These are phyloP conservation scores for Taphrina pruni DNA, from an alignment of 1,139 yeast species.

Conservation along the genomic window DNA sequence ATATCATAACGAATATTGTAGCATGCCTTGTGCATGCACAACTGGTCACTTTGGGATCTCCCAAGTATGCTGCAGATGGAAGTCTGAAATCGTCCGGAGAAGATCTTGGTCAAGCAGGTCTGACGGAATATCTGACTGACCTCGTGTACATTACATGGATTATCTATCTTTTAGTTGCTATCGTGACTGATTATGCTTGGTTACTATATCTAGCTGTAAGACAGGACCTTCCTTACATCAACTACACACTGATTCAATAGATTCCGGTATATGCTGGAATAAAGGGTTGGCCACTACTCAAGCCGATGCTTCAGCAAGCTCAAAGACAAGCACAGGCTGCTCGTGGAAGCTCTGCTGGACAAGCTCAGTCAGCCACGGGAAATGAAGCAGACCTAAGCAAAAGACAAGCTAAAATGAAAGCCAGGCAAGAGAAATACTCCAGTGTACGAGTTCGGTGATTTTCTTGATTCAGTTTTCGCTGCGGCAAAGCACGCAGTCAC, in stretches of 20 bases:
- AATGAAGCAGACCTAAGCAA: conserved; percentile 28
- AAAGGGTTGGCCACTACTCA: conserved; percentile 33
- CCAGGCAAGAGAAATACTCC: conserved; percentile 33
- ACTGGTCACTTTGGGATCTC: conserved; percentile 58
- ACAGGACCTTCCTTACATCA: neutral
- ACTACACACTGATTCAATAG: neutral
- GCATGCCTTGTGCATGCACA: conserved; percentile 61
- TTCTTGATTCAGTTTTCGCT: no score
- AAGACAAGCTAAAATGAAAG: conserved; percentile 36
- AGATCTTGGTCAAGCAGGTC: conserved; percentile 68
- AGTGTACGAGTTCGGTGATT: conserved; percentile 21
- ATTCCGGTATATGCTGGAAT: conserved; percentile 29
- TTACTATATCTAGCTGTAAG: conserved; percentile 28
- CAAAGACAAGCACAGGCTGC: conserved; percentile 23
- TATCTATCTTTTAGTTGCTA: conserved; percentile 62
- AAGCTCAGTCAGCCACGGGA: neutral
- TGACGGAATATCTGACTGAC: conserved; percentile 80
- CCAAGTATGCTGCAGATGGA: conserved; percentile 52
- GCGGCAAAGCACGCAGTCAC: no score
- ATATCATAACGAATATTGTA: conserved; percentile 64
- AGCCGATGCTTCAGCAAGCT: conserved; percentile 34
- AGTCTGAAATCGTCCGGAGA: conserved; percentile 64
- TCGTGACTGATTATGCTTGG: conserved; percentile 47
- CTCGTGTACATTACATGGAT: conserved; percentile 72
- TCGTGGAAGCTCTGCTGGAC: neutral